A percentile compares a stretch with the other conserved stretches of the same genome.
Conservation (phyloP, 805 yeast species). For the Ogataea philodendri region DNA sequence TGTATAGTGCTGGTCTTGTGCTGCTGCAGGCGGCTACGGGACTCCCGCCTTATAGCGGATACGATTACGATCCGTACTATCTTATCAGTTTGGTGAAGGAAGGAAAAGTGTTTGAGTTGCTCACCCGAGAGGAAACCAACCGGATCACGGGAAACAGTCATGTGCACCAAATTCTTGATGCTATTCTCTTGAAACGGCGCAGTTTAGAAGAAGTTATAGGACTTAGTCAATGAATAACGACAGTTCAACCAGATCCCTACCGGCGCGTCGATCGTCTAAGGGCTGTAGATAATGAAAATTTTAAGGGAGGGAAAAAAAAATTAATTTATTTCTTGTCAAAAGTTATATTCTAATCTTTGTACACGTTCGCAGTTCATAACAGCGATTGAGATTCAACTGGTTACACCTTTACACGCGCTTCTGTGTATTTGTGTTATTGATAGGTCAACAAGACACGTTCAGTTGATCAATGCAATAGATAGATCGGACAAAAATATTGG, state of each 20-base stretch:
- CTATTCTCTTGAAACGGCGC: slow-evolving; percentile 32
- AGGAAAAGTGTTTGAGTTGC: slow-evolving; percentile 33
- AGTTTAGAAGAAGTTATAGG: slow-evolving; percentile 22
- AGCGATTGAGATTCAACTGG: slow-evolving; percentile 2
- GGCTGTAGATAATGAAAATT: slow-evolving; percentile 8
- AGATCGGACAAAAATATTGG: background rate
- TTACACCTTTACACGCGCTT: slow-evolving; percentile 9
- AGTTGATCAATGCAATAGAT: slow-evolving; percentile 4
- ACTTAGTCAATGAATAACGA: slow-evolving; percentile 4
- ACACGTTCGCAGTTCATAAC: too few species aligned
- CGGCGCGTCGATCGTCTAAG: slow-evolving; percentile 14
- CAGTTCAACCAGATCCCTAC: too few species aligned
- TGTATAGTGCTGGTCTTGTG: slow-evolving; percentile 46
- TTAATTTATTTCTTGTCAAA: slow-evolving; percentile 3
- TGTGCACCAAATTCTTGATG: slow-evolving; percentile 24
- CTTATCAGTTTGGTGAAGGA: slow-evolving; percentile 35
- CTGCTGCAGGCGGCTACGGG: slow-evolving; percentile 47
- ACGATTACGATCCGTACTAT: slow-evolving; percentile 30
- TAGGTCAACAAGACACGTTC: background rate
- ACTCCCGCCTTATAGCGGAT: slow-evolving; percentile 39
- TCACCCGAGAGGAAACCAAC: slow-evolving; percentile 27
- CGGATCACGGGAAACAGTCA: slow-evolving; percentile 23
- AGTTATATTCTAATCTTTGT: slow-evolving; percentile 3
- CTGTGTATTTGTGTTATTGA: slow-evolving; percentile 7
- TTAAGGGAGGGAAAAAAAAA: slow-evolving; percentile 8